Percentiles rank a stretch among this genome's conserved stretches.
Evolutionary conservation across 139 green algal genomes (phyloP).

Genomic region (Monoraphidium neglectum): DNA sequence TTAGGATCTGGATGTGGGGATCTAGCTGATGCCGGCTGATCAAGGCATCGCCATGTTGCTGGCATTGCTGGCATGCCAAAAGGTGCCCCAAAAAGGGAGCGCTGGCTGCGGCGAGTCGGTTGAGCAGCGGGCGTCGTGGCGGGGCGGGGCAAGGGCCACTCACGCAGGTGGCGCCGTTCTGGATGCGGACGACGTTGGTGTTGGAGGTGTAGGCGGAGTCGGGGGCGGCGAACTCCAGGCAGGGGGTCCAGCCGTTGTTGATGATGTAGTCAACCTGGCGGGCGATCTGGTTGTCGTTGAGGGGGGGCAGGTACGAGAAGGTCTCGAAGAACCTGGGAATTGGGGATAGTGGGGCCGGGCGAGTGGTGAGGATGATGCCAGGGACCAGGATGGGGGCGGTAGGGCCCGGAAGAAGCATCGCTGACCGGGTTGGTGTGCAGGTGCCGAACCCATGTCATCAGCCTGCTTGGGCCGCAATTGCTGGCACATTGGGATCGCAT

Average conservation of each 20-base stretch:
- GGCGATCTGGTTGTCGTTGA: conserved; percentile 89
- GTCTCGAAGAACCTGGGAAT: conserved; percentile 95
- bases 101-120: too few relatives aligned
- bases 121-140: too few relatives aligned
- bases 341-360: neutral
- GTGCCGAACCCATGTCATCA: neutral
- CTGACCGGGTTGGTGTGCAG: neutral
- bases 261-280: conserved; percentile 96
- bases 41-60: too few relatives aligned
- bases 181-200: conserved; percentile 66
- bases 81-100: too few relatives aligned
- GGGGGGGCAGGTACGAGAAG: conserved; percentile 97
- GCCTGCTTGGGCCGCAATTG: neutral
- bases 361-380: neutral
- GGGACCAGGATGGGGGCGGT: neutral
- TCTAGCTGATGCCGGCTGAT: too few relatives aligned
- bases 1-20: too few relatives aligned
- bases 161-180: conserved; percentile 46
- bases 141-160: conserved; percentile 14
- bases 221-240: conserved; percentile 93
- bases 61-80: too few relatives aligned
- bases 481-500: neutral
- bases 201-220: conserved; percentile 74
- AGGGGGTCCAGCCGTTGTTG: conserved; percentile 88
- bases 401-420: neutral